Evolutionary conservation across 208 protist genomes (phyloP).

Genomic region (Borovskyia barvae): DNA sequence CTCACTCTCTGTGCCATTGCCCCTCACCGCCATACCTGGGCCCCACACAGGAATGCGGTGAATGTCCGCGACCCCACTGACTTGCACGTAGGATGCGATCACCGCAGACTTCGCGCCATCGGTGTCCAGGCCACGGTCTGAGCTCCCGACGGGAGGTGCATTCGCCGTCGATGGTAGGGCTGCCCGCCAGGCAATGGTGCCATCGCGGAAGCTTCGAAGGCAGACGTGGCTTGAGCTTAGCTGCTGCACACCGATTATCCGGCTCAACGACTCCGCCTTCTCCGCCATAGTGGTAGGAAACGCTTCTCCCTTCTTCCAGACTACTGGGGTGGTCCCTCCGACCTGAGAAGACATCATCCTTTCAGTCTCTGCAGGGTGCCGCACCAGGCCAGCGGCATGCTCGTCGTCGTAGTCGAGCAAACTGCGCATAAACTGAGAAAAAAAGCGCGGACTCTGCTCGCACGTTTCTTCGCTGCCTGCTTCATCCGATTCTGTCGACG

Average conservation of each 20-base stretch:
- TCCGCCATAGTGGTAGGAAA: neutral
- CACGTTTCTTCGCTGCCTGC: neutral
- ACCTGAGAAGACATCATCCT: no score
- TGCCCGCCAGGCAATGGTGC: conserved; percentile 15
- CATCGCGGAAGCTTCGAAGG: conserved; percentile 12
- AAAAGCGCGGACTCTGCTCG: conserved; percentile 34
- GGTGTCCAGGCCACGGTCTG: neutral
- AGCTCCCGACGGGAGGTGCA: neutral
- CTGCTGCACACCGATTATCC: conserved; percentile 9
- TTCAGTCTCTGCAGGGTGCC: no score
- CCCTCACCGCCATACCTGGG: neutral
- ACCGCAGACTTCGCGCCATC: no score
- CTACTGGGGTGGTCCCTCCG: no score
- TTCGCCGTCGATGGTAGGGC: neutral
- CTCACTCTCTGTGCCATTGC: neutral
- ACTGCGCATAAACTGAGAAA: conserved; percentile 42
- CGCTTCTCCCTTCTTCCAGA: no score
- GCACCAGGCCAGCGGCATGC: neutral
- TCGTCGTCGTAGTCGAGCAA: conserved; percentile 29
- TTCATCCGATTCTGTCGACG: neutral
- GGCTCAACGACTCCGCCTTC: neutral
- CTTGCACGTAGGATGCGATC: conserved; percentile 18
- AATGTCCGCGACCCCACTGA: conserved; percentile 12
- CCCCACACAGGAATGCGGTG: conserved; percentile 20
- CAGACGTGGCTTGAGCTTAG: conserved; percentile 18